Evolutionary conservation across 2,329 filamentous ascomycete species (phyloP).

Genomic region (Trichoderma sp.): DNA sequence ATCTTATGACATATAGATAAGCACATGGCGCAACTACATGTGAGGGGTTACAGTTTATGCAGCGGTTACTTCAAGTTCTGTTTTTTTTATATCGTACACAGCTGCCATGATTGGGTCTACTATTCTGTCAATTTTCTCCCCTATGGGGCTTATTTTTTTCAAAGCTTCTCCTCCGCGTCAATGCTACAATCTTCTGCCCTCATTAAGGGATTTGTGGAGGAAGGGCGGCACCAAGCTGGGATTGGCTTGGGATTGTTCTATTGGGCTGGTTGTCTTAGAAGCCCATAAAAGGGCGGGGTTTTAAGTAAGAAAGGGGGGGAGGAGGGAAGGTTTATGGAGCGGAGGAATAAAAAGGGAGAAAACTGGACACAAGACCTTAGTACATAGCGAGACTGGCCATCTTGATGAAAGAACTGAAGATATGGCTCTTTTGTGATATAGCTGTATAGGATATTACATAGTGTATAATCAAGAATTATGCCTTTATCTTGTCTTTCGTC

Average conservation of each 20-base stretch:
- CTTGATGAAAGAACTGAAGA: background rate
- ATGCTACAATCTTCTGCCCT: background rate
- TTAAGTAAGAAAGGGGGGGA: background rate
- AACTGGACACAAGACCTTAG: background rate
- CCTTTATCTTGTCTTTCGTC: background rate
- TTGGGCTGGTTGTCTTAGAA: background rate
- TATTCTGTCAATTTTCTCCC: background rate
- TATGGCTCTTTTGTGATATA: conserved; percentile 21
- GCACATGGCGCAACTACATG: conserved; percentile 13
- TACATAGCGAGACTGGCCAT: conserved; percentile 12
- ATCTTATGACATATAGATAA: conserved; percentile 16
- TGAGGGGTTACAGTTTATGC: conserved; percentile 25
- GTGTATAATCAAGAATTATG: conserved; percentile 27
- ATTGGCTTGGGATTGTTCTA: background rate
- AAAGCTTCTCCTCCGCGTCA: background rate
- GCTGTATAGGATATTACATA: conserved; percentile 28
- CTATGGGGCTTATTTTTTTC: background rate
- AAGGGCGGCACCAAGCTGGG: background rate
- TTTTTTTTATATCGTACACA: background rate
- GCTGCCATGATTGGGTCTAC: conserved; percentile 15
- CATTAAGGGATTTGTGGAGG: background rate
- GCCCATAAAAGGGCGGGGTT: background rate
- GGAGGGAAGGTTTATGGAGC: background rate
- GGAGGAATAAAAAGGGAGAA: background rate
- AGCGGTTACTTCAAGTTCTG: conserved; percentile 24